These are phyloP conservation scores for Suillus discolor DNA, from an alignment of 768 basidiomycete species.

Conservation along the genomic window DNA sequence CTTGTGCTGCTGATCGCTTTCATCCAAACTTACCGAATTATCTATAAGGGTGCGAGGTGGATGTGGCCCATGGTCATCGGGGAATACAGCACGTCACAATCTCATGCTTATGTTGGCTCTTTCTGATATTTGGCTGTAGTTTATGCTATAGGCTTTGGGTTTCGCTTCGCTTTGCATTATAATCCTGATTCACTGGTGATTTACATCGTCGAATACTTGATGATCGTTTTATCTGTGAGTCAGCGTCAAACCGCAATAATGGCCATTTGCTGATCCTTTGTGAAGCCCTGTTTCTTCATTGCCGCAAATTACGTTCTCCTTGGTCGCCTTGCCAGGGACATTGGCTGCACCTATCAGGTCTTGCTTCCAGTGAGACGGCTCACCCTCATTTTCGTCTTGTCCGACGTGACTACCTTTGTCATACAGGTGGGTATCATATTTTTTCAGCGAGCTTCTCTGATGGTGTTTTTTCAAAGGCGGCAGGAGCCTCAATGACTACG, in stretches of 20 bases:
- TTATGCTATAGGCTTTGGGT: slow-evolving; percentile 57
- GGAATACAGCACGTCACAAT: slow-evolving; percentile 46
- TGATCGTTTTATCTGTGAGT: slow-evolving; percentile 57
- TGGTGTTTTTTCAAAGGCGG: slow-evolving; percentile 37
- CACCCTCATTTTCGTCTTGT: slow-evolving; percentile 59
- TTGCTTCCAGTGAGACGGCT: slow-evolving; percentile 50
- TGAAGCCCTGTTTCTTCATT: slow-evolving; percentile 74
- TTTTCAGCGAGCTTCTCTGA: not conserved
- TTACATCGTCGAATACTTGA: slow-evolving; percentile 59
- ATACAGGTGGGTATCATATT: slow-evolving; percentile 48
- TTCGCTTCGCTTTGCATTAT: slow-evolving; percentile 55
- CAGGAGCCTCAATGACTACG: slow-evolving; percentile 49
- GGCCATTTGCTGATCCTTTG: not conserved
- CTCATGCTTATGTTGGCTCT: not conserved
- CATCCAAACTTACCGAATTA: slow-evolving; percentile 44
- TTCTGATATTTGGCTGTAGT: slow-evolving; percentile 33
- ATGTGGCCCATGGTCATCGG: slow-evolving; percentile 68
- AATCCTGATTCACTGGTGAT: slow-evolving; percentile 54
- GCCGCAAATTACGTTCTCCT: slow-evolving; percentile 69
- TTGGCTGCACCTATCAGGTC: slow-evolving; percentile 50
- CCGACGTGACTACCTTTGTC: slow-evolving; percentile 67
- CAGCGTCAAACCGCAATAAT: not conserved
- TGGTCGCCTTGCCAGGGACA: slow-evolving; percentile 55
- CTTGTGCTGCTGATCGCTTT: slow-evolving; percentile 45
- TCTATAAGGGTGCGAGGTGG: slow-evolving; percentile 51